Evolutionary conservation across 2,329 filamentous ascomycete species (phyloP).

Genomic region (Lasiodiplodia sp.): DNA sequence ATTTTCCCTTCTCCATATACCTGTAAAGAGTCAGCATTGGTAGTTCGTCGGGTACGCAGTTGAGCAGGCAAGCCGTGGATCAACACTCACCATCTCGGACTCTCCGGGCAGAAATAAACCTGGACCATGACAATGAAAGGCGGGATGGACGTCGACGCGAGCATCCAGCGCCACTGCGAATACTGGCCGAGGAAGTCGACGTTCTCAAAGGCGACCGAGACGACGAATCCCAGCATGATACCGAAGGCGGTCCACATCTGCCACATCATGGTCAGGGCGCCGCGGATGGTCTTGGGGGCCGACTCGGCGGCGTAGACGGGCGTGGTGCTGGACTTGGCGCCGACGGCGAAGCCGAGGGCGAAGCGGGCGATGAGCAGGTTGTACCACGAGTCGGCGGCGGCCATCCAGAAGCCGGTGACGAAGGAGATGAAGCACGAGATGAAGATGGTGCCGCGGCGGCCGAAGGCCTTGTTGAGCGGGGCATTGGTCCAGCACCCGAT

Average conservation of each 20-base stretch:
- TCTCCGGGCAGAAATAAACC: conserved; percentile 41
- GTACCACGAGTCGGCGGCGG: conserved; percentile 47
- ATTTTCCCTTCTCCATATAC: conserved; percentile 52
- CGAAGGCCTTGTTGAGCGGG: conserved; percentile 37
- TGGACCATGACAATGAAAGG: conserved; percentile 29
- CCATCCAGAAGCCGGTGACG: conserved; percentile 47
- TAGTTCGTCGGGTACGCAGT: no score
- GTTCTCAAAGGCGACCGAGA: conserved; percentile 43
- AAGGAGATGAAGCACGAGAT: conserved; percentile 39
- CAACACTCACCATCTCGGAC: conserved; percentile 48
- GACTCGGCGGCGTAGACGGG: conserved; percentile 52
- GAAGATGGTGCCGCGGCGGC: conserved; percentile 42
- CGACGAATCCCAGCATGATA: conserved; percentile 54
- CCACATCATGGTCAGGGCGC: conserved; percentile 56
- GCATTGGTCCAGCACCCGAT: conserved; percentile 77
- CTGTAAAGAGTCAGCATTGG: neutral
- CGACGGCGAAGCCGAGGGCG: conserved; percentile 53
- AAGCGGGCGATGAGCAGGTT: conserved; percentile 43
- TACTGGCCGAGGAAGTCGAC: neutral
- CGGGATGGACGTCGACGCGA: conserved; percentile 24
- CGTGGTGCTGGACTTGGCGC: conserved; percentile 54
- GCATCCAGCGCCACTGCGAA: conserved; percentile 29
- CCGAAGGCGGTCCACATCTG: conserved; percentile 54
- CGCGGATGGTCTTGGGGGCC: conserved; percentile 48
- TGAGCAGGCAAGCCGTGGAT: no score